phyloP scores from a whole-genome alignment of 306 rosid genomes.

The Carpinus viminea region DNA sequence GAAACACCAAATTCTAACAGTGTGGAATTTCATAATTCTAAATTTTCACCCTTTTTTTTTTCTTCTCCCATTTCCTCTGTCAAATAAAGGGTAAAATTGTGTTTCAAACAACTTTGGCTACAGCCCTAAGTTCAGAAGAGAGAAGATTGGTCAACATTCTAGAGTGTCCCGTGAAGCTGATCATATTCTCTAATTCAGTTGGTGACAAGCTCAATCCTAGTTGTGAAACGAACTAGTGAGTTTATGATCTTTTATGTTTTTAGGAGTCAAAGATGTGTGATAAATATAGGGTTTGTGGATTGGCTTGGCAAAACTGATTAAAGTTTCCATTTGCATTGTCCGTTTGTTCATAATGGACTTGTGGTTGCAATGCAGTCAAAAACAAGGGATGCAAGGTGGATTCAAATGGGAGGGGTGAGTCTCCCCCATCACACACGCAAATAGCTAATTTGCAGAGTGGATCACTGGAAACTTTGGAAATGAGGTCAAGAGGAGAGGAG shows the following conservation, averaged over 20 bases:
- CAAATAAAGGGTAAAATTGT: neutral
- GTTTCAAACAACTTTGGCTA: neutral
- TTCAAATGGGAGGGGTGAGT: constrained; percentile 31
- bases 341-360: constrained; percentile 7
- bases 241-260: constrained; percentile 3
- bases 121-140: constrained; percentile 1
- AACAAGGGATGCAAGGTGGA: constrained; percentile 38
- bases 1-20: neutral
- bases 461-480: constrained; percentile 34
- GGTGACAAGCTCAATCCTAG: constrained; percentile 7
- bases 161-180: constrained; percentile 2
- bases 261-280: neutral
- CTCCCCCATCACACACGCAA: constrained; percentile 32
- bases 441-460: constrained; percentile 29
- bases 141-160: neutral
- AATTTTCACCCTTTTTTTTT: neutral
- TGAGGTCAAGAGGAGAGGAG: constrained; percentile 34
- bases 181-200: neutral
- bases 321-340: neutral
- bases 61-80: neutral
- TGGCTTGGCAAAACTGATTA: neutral
- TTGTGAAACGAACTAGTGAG: constrained; percentile 2
- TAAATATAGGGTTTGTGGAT: neutral
- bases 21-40: neutral
- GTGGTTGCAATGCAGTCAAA: constrained; percentile 42